Conservation (phyloP, 2,329 filamentous ascomycete genomes). For the Exophiala bonariae region DNA sequence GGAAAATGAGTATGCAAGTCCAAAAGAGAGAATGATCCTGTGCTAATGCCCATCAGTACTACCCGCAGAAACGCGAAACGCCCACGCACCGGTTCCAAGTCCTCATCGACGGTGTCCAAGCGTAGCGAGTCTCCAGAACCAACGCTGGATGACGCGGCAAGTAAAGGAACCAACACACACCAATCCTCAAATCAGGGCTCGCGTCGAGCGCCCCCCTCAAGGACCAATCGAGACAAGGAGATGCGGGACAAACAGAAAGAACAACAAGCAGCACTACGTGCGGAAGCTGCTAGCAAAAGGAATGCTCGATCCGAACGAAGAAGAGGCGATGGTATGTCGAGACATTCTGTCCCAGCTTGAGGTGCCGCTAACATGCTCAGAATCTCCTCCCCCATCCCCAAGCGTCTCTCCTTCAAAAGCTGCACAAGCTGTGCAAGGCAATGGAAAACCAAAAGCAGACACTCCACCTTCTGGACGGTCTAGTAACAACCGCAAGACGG, state of each 20-base stretch:
- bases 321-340: conserved; percentile 69
- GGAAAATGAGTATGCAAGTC: conserved; percentile 77
- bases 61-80: conserved; percentile 74
- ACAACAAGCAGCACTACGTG: conserved; percentile 65
- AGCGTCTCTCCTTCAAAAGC: conserved; percentile 54
- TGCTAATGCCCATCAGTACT: too few relatives aligned
- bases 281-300: conserved; percentile 74
- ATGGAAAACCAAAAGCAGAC: conserved; percentile 44
- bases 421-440: conserved; percentile 35
- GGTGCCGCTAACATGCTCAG: conserved; percentile 40
- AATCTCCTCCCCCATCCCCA: conserved; percentile 70
- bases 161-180: conserved; percentile 33
- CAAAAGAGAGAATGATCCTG: conserved; percentile 21
- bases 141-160: conserved; percentile 65
- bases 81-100: conserved; percentile 78
- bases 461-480: conserved; percentile 40
- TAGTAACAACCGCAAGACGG: conserved; percentile 61
- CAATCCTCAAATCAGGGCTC: conserved; percentile 52
- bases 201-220: conserved; percentile 53
- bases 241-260: conserved; percentile 60
- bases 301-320: conserved; percentile 80
- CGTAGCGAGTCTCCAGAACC: conserved; percentile 41
- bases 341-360: neutral
- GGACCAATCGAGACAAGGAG: conserved; percentile 54
- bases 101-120: conserved; percentile 59